Evolutionary conservation across 768 basidiomycete species (phyloP).

Genomic region (Termitomyces sp.): DNA sequence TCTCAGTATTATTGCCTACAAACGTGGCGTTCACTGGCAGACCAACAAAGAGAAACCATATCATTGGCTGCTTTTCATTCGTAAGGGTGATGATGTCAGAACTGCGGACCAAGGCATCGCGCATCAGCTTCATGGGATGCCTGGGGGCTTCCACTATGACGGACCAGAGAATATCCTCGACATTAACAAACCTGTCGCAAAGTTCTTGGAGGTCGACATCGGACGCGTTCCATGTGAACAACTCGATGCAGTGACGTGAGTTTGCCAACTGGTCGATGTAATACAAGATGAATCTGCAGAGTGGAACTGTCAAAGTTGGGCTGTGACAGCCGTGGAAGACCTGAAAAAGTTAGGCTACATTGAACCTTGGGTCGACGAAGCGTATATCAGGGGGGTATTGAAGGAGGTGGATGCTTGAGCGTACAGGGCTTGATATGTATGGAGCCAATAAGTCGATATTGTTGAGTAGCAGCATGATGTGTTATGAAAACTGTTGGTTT

Average conservation of each 20-base stretch:
- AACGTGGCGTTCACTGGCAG: conserved; percentile 1
- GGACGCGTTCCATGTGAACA: background rate
- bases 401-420: conserved; percentile 2
- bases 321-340: background rate
- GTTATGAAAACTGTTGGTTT: background rate
- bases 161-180: background rate
- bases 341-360: background rate
- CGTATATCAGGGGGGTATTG: background rate
- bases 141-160: background rate
- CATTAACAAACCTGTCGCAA: background rate
- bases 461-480: background rate
- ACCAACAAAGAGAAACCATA: conserved; percentile 3
- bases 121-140: background rate
- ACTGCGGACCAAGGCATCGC: background rate
- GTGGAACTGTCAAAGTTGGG: background rate
- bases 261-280: background rate
- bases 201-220: background rate
- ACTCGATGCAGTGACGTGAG: background rate
- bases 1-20: conserved; percentile 1
- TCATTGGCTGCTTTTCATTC: conserved; percentile 2
- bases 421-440: background rate
- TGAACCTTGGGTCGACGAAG: background rate
- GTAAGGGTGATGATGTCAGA: background rate
- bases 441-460: background rate
- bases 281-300: background rate